Percentiles rank a stretch among this genome's conserved stretches.
These are phyloP conservation scores for Rhizopogon vinicolor DNA, from an alignment of 768 basidiomycete species.

Conservation along the genomic window DNA sequence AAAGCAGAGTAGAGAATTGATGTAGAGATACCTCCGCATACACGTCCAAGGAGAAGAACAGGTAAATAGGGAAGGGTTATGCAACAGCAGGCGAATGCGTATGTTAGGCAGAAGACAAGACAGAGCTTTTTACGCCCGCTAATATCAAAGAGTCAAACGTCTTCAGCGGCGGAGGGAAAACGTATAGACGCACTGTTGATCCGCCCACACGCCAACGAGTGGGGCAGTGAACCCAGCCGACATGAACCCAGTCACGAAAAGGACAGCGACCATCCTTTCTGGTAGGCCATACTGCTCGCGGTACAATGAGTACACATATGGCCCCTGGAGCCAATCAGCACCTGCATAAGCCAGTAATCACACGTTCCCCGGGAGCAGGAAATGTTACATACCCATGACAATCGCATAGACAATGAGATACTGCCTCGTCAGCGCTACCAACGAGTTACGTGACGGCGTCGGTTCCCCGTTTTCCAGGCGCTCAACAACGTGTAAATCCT, in stretches of 20 bases:
- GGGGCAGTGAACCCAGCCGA: slow-evolving; percentile 69
- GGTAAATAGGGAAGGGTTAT: slow-evolving; percentile 55
- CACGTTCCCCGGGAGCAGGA: neutral
- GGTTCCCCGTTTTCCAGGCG: slow-evolving; percentile 27
- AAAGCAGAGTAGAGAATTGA: slow-evolving; percentile 75
- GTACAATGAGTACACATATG: slow-evolving; percentile 74
- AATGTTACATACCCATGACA: slow-evolving; percentile 56
- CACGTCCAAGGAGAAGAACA: slow-evolving; percentile 56
- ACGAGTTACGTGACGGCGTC: slow-evolving; percentile 15
- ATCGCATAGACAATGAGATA: slow-evolving; percentile 68
- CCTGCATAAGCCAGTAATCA: slow-evolving; percentile 30
- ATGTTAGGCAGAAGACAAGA: slow-evolving; percentile 67
- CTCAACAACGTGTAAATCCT: slow-evolving; percentile 19
- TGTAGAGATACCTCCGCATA: slow-evolving; percentile 68
- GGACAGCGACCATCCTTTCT: slow-evolving; percentile 58
- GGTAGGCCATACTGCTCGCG: slow-evolving; percentile 61
- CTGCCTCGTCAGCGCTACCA: slow-evolving; percentile 36
- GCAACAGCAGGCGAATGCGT: slow-evolving; percentile 54
- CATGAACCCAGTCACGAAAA: slow-evolving; percentile 77
- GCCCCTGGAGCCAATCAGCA: slow-evolving; percentile 79
- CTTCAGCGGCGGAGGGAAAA: neutral
- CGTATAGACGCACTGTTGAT: slow-evolving; percentile 52
- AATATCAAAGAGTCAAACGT: neutral
- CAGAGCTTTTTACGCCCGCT: slow-evolving; percentile 69
- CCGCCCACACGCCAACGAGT: slow-evolving; percentile 72